phyloP scores from a whole-genome alignment of 1,139 yeast species.

The Pichia sp. region DNA sequence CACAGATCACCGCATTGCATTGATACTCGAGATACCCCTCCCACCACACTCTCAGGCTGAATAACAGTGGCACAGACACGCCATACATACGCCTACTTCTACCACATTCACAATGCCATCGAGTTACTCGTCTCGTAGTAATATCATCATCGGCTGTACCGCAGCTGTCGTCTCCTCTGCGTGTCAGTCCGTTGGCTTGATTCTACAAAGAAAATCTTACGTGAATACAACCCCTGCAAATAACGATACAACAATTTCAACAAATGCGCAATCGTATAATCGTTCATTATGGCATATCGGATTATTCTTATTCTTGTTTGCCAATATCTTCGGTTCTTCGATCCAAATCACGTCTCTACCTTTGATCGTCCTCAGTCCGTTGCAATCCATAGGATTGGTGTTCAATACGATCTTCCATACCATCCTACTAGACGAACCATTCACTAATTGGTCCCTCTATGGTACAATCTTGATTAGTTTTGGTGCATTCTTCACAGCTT shows the following conservation, averaged over 20 bases:
- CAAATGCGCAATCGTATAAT: conserved; percentile 45
- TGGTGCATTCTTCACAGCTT: conserved; percentile 84
- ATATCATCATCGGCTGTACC: conserved; percentile 51
- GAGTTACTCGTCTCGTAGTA: not conserved
- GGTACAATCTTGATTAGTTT: conserved; percentile 70
- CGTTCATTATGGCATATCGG: conserved; percentile 78
- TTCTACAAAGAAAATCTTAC: conserved; percentile 82
- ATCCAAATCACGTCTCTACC: conserved; percentile 87
- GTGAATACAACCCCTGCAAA: conserved; percentile 35
- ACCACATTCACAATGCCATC: not conserved
- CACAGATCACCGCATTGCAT: too few species aligned
- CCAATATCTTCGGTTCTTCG: conserved; percentile 79
- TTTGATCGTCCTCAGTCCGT: conserved; percentile 72
- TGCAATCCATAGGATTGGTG: conserved; percentile 85
- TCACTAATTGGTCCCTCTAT: conserved; percentile 52
- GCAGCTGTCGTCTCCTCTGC: conserved; percentile 82
- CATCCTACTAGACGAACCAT: conserved; percentile 63
- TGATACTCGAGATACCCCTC: too few species aligned
- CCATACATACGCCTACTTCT: too few species aligned
- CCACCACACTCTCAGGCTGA: too few species aligned
- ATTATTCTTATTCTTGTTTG: conserved; percentile 61
- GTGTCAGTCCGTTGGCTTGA: conserved; percentile 78
- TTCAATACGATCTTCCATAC: conserved; percentile 80
- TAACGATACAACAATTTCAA: too few species aligned
- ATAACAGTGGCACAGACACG: too few species aligned